Base-by-base conservation (phyloP, 2,329 filamentous ascomycete genomes). In the Boeremia lycopersici region DNA sequence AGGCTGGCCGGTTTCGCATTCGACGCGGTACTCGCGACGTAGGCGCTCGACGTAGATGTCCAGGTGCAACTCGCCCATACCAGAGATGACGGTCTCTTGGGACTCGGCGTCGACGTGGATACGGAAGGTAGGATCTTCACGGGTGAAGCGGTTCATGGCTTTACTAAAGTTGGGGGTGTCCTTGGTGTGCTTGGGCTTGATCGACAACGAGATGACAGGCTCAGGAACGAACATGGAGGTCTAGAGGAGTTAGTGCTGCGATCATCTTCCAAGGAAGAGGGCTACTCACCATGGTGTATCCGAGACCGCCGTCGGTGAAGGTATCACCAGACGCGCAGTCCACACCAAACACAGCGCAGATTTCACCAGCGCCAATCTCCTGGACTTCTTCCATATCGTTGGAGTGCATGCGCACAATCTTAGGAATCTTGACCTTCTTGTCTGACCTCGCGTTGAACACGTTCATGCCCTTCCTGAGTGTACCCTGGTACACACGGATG, bases 331-430 rank as follows among this genome's bases (percentile, higher is more conserved):
- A 98, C 31, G 95, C 93, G 75, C 95, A 99, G 69, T 99, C 95
- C 49, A 99, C 90, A 71, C 95, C 95, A 72, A 99, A 99, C 55
- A 99, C 95, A 57, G 95, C 95, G 74, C 95, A 99, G 62, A 99
- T 99, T 77, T 99, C 95, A 77, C 95, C 95, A 48, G 95, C 93
- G 47, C 93, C 91, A 60, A 99, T 89, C 76, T 97, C 93, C 51
- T 79, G 82, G 28, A 97, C 91, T 72, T 99, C 95, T 76, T 99
- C 95, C 93, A 99, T 96, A 73, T 99, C 95, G 74, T 98, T 96
- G 40, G 93, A 96, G 81, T 99, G 95, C 95, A 99, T 99, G 60
- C 95, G 91, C 59, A 99, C 95, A 69, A 99, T 98, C 72, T 93
- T 90, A 17, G 95, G 95, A 53, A 99, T 89, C 78, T 96, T 93